Base-by-base conservation (phyloP, 768 basidiomycete genomes). In the Leccinellum rugosiceps region DNA sequence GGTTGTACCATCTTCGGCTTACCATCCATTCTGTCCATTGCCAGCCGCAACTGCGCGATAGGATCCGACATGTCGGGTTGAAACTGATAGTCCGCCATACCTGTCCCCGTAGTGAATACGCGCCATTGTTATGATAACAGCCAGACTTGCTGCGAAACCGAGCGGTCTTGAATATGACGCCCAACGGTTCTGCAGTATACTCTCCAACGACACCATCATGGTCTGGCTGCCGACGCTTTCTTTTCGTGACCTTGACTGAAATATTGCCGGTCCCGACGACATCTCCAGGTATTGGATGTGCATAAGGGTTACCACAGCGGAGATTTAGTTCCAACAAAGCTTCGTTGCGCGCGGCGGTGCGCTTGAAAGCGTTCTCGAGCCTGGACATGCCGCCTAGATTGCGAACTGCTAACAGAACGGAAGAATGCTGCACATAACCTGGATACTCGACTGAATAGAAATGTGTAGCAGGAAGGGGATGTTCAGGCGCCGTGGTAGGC, bases 41-140 rank as follows among this genome's bases (percentile, higher is more conserved):
- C 83, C 13, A 78, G 63, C 4, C 91, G 85, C 53, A 98, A 73
- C 56, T 83, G 76, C 2, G 85, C 72, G 4, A 92, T 74, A 3
- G 88, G 85, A 65, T 96, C 93, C 14, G 83, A 71, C 68, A 78
- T 74, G 56, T 88, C 78, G 1, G 92, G 92, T 58, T 86, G 82
- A 72, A 86, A 97, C 72, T 97, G 94, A 69, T 85, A 97, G 71
- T 98, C 96, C 38, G 87, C 91, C 90, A 98, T 93, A 56, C 86
- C 96, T 98, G 56, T 31, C 54, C 32, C 53, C 21, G n/a, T 28
- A 31, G 50, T 65, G 47, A 57, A 51, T 6, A 32, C n/a, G 15
- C 11, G 10, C n/a, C 35, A 31, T n/a, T 7, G 44, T 8, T 21
- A 23, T 13, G 7, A 6, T 21, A 54, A 45, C n/a, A 34, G 41